Conservation (phyloP, 1,284 basidiomycete genomes). For the Tetrapyrgos nigripes region DNA sequence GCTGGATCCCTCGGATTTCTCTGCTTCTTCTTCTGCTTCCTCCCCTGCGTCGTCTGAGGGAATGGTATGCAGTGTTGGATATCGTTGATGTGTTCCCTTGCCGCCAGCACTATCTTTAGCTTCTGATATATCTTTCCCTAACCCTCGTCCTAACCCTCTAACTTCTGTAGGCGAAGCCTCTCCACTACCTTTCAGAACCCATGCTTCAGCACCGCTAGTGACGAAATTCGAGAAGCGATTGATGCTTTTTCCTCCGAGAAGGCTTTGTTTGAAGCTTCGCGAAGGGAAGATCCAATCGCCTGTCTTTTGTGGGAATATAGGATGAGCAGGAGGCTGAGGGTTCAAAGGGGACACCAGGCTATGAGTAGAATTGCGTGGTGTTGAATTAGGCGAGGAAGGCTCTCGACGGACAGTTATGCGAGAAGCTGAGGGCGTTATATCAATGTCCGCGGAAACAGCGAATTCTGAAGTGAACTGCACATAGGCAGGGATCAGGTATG, state of each 20-base stretch:
- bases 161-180: constrained; percentile 25
- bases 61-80: constrained; percentile 25
- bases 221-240: constrained; percentile 88
- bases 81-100: not conserved
- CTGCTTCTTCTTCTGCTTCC: constrained; percentile 43
- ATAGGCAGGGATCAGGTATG: not conserved
- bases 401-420: constrained; percentile 35
- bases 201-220: constrained; percentile 84
- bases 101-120: not conserved
- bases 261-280: constrained; percentile 65
- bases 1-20: constrained; percentile 39
- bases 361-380: constrained; percentile 44
- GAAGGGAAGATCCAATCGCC: constrained; percentile 75
- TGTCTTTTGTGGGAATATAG: constrained; percentile 73
- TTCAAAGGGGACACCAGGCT: constrained; percentile 43
- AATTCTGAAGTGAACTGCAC: constrained; percentile 69
- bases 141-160: constrained; percentile 14
- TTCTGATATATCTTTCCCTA: not conserved
- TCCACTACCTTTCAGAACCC: constrained; percentile 67
- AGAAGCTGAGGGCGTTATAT: constrained; percentile 34
- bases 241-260: constrained; percentile 77
- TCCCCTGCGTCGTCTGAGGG: constrained; percentile 33
- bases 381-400: constrained; percentile 52
- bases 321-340: constrained; percentile 37
- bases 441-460: constrained; percentile 50